Base-by-base conservation (phyloP, 768 basidiomycete species). In the Scleroderma bovista region DNA sequence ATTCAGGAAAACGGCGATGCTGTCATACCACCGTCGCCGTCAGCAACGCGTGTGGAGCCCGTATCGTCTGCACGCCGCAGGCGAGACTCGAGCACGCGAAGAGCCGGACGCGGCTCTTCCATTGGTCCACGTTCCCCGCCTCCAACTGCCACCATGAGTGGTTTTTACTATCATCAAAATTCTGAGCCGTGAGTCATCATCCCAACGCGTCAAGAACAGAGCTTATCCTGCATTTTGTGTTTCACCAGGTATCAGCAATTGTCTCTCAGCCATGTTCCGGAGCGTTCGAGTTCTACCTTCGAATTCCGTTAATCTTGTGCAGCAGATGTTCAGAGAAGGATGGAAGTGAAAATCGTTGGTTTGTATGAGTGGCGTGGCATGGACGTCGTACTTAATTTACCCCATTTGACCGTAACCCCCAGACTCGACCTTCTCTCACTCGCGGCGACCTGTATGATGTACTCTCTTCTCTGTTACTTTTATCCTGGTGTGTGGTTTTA, bases 91-190 rank as follows among this genome's bases (percentile, higher is more conserved):
- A 80, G 74, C 49, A 65, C 71, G 40, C 72, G 75, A 50, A 65
- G 69, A 54, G 62, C 63, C 16, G 65, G 70, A 42, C 74, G 79
- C 19, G 75, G 78, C 15, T 67, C 78, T 15, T 76, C 78, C 4
- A 58, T 75, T n/a, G 71, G 74, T 33, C 75, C 78, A 40, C 69
- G 70, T 51, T 64, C 72, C 48, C 65, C 72, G 41, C 70, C 75
- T 6, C 73, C 80, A 7, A 63, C 78, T 44, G 88, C 88, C 5
- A 82, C 81, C 23, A 90, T 91, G 87, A 86, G 79, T 55, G 89
- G 93, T 33, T 94, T 90, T 71, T 95, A 94, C 69, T 94, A 89
- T 70, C 91, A 93, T 67, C 85, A 86, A 75, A 88, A 92, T 65
- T 93, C 89, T 48, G 89, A 91, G 61, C 90, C 90, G 90, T 93